Conservation (phyloP, 257 asterid species). For the Henckelia pumila region DNA sequence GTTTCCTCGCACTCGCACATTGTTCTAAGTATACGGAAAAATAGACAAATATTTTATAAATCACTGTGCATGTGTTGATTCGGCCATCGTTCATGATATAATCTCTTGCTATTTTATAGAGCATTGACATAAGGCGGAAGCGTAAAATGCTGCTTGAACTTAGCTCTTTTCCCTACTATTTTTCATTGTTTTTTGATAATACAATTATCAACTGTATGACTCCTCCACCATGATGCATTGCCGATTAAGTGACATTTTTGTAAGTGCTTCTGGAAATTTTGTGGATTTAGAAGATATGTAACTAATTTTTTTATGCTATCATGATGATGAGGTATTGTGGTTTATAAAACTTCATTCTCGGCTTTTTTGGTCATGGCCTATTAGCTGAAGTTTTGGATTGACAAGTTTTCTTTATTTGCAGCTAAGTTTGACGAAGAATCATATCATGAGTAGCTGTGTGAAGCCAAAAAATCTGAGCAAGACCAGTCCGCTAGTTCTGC, state of each 20-base stretch:
- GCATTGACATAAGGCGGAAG: background rate
- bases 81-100: background rate
- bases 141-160: background rate
- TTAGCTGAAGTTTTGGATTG: background rate
- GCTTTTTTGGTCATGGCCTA: background rate
- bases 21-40: background rate
- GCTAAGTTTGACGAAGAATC: conserved; percentile 49
- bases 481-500: conserved; percentile 71
- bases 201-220: too few relatives aligned
- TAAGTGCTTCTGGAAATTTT: background rate
- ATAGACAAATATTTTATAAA: background rate
- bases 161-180: background rate
- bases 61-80: too few relatives aligned
- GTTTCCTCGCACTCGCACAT: too few relatives aligned
- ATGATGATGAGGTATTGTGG: background rate
- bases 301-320: background rate
- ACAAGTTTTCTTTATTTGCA: conserved; percentile 24
- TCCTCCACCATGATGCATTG: too few relatives aligned
- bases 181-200: too few relatives aligned
- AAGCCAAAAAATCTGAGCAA: conserved; percentile 47
- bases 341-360: background rate
- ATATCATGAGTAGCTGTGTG: conserved; percentile 82
- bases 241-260: background rate
- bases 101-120: background rate
- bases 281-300: background rate